Percentiles rank a stretch among this genome's conserved stretches.
phyloP scores from a whole-genome alignment of 208 protist species.

The Leishmania tropica region DNA sequence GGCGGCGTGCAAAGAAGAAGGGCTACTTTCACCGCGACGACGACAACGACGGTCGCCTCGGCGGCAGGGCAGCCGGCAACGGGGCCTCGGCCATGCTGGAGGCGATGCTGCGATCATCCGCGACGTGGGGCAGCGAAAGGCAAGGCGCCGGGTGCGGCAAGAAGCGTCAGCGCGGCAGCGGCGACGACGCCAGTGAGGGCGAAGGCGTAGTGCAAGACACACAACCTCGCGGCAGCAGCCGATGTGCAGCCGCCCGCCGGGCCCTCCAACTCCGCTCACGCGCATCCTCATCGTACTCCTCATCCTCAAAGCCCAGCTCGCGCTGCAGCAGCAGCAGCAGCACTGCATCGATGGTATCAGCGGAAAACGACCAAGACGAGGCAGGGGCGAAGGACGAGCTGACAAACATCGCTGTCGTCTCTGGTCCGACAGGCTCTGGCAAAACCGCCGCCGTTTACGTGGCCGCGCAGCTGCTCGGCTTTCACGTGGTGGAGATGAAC shows the following conservation, averaged over 20 bases:
- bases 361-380: slow-evolving; percentile 15
- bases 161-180: not conserved
- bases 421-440: slow-evolving; percentile 67
- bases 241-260: not conserved
- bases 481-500: slow-evolving; percentile 88
- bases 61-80: slow-evolving; percentile 1
- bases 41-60: slow-evolving; percentile 1
- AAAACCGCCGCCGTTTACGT: slow-evolving; percentile 87
- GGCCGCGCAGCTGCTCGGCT: slow-evolving; percentile 69
- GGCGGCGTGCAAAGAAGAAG: slow-evolving; percentile 41
- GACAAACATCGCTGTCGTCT: slow-evolving; percentile 82
- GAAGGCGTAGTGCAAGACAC: not conserved
- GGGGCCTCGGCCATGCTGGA: slow-evolving; percentile 25
- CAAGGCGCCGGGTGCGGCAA: not conserved
- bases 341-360: slow-evolving; percentile 15
- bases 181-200: not conserved
- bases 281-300: not conserved
- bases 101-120: slow-evolving; percentile 16
- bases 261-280: not conserved
- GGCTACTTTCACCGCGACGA: slow-evolving; percentile 73
- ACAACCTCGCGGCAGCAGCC: not conserved
- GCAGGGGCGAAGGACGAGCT: slow-evolving; percentile 48
- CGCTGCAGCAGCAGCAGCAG: slow-evolving; percentile 6
- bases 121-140: not conserved
- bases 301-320: not conserved